Conservation (phyloP, 371 early-diverging fungal genomes). For the Chytridium lagenaria region DNA sequence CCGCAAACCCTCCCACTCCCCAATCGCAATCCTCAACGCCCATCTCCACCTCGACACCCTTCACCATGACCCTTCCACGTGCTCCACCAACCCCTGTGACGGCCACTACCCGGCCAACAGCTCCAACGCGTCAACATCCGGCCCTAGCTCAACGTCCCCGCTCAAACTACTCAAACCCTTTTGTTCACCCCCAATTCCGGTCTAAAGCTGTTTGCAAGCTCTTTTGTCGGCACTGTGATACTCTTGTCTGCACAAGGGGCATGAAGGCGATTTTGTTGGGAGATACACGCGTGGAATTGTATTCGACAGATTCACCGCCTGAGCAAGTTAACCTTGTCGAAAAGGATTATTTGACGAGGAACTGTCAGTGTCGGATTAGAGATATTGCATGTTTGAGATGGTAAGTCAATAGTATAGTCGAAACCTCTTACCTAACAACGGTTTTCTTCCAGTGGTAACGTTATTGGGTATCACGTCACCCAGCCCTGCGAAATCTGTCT, state of each 20-base stretch:
- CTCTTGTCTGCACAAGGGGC: slow-evolving; percentile 48
- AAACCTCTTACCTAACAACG: not conserved
- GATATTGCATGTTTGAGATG: slow-evolving; percentile 56
- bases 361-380: slow-evolving; percentile 56
- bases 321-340: slow-evolving; percentile 53
- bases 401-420: slow-evolving; percentile 20
- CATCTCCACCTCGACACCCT: too few species aligned
- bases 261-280: slow-evolving; percentile 62
- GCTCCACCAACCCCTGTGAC: too few species aligned
- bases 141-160: too few species aligned
- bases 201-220: slow-evolving; percentile 57
- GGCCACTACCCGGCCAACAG: too few species aligned
- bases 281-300: slow-evolving; percentile 57
- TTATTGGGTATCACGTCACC: slow-evolving; percentile 94
- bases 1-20: too few species aligned
- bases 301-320: slow-evolving; percentile 57
- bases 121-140: too few species aligned
- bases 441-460: slow-evolving; percentile 75
- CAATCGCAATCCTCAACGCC: too few species aligned
- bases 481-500: slow-evolving; percentile 93
- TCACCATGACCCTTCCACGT: too few species aligned
- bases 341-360: slow-evolving; percentile 55
- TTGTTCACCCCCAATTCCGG: slow-evolving; percentile 57
- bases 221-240: slow-evolving; percentile 53
- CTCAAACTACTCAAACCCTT: too few species aligned